phyloP scores from a whole-genome alignment of 768 basidiomycete species.

The Tulasnella sp. region DNA sequence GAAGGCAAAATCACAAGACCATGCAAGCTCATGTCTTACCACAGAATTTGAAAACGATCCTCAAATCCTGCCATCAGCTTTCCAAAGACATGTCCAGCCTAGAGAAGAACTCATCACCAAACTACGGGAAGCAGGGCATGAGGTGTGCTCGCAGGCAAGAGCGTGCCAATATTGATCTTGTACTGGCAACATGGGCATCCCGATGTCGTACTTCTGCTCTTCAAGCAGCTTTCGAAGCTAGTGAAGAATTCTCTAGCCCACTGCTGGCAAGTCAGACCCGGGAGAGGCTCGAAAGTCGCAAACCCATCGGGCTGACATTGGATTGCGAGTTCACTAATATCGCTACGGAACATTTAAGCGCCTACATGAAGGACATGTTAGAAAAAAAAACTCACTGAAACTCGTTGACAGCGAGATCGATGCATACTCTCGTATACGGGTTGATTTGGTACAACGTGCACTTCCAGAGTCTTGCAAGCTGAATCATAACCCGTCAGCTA shows the following conservation, averaged over 20 bases:
- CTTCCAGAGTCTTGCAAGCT: constrained; percentile 54
- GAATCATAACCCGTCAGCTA: constrained; percentile 26
- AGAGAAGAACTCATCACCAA: constrained; percentile 58
- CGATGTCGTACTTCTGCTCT: constrained; percentile 47
- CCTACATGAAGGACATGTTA: neutral
- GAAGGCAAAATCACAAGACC: neutral
- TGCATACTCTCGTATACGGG: constrained; percentile 59
- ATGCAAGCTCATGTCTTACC: no score
- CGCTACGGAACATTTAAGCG: no score
- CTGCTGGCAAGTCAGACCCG: constrained; percentile 54
- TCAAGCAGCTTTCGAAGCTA: constrained; percentile 59
- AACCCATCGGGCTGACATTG: constrained; percentile 59
- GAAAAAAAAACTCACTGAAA: constrained; percentile 34
- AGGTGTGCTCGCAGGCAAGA: neutral
- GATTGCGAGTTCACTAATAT: constrained; percentile 40
- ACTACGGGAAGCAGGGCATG: constrained; percentile 21
- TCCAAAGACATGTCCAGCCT: constrained; percentile 56
- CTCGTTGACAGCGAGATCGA: constrained; percentile 67
- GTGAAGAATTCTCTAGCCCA: constrained; percentile 63
- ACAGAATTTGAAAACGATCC: constrained; percentile 52
- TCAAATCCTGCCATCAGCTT: constrained; percentile 56
- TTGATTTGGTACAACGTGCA: constrained; percentile 65
- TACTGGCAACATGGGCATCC: constrained; percentile 68
- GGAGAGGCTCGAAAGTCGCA: constrained; percentile 56
- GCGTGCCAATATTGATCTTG: constrained; percentile 23